Evolutionary conservation across 1,284 basidiomycete genomes (phyloP).

Genomic region (Austroboletus novae-zelandiae): DNA sequence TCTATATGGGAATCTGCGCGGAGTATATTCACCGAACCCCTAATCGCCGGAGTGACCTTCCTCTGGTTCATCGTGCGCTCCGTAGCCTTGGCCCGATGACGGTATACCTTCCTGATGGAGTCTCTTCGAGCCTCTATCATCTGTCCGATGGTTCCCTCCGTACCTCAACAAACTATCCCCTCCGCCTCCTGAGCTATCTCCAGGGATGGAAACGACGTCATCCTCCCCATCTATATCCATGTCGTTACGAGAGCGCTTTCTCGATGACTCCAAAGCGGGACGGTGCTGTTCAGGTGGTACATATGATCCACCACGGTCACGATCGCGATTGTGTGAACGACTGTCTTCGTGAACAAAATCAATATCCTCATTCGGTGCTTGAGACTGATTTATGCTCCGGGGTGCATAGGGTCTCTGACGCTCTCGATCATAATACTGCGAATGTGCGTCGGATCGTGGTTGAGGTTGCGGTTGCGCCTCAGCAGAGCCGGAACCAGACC

Average conservation of each 20-base stretch:
- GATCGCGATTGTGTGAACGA: slow-evolving; percentile 36
- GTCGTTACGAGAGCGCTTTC: slow-evolving; percentile 57
- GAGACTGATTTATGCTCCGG: slow-evolving; percentile 35
- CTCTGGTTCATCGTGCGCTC: slow-evolving; percentile 45
- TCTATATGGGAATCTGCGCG: slow-evolving; percentile 30
- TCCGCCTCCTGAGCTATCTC: slow-evolving; percentile 34
- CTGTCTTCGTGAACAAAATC: slow-evolving; percentile 52
- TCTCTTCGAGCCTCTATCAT: slow-evolving; percentile 56
- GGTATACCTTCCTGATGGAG: slow-evolving; percentile 46
- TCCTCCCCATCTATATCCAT: slow-evolving; percentile 56
- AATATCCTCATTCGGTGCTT: slow-evolving; percentile 39
- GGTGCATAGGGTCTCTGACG: slow-evolving; percentile 47
- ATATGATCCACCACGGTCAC: slow-evolving; percentile 32
- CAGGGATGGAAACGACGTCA: slow-evolving; percentile 40
- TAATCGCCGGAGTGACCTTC: slow-evolving; percentile 36
- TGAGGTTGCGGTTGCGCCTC: slow-evolving; percentile 33
- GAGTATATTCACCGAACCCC: slow-evolving; percentile 25
- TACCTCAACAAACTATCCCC: slow-evolving; percentile 29
- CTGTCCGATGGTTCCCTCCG: slow-evolving; percentile 30
- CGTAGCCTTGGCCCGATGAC: slow-evolving; percentile 37
- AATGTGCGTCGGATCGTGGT: slow-evolving; percentile 44
- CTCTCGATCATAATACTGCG: slow-evolving; percentile 46
- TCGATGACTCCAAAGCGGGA: slow-evolving; percentile 35
- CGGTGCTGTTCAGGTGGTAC: slow-evolving; percentile 30
- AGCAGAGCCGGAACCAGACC: slow-evolving; percentile 45